phyloP scores from a whole-genome alignment of 2,329 filamentous ascomycete species.

The Sclerotinia glacialis region DNA sequence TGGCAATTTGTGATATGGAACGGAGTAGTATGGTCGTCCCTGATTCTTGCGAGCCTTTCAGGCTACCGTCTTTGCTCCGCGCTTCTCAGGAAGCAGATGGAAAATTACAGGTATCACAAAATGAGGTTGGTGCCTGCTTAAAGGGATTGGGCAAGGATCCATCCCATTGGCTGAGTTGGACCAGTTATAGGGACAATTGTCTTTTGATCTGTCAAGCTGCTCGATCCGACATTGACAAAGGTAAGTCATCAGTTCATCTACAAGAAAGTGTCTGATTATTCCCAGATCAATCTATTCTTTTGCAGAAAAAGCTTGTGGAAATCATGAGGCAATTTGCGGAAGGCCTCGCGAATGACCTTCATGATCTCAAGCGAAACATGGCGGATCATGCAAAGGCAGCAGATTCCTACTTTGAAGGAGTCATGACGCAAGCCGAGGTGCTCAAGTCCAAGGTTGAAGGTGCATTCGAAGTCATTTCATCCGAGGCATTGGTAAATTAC shows the following conservation, averaged over 20 bases:
- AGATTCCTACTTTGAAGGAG: constrained; percentile 32
- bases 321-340: constrained; percentile 35
- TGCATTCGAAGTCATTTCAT: constrained; percentile 32
- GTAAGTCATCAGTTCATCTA: constrained; percentile 34
- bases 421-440: constrained; percentile 28
- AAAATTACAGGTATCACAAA: constrained; percentile 32
- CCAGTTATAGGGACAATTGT: constrained; percentile 59
- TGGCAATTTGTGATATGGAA: constrained; percentile 61
- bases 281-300: constrained; percentile 36
- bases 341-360: constrained; percentile 32
- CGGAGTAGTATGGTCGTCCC: constrained; percentile 52
- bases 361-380: constrained; percentile 29
- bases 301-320: constrained; percentile 35
- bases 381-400: constrained; percentile 26
- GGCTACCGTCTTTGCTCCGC: constrained; percentile 35
- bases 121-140: constrained; percentile 50
- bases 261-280: constrained; percentile 24
- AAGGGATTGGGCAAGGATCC: constrained; percentile 51
- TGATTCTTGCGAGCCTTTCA: constrained; percentile 49
- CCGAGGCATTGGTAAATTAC: constrained; percentile 22
- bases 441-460: constrained; percentile 30
- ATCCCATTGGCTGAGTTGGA: constrained; percentile 64
- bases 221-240: constrained; percentile 56
- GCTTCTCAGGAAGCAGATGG: constrained; percentile 41
- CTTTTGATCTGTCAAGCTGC: constrained; percentile 61